Evolutionary conservation across 495 filamentous ascomycete genomes (phyloP), one percentile per base, ranked within the genome.

Genomic region (Extremus antarcticus): DNA sequence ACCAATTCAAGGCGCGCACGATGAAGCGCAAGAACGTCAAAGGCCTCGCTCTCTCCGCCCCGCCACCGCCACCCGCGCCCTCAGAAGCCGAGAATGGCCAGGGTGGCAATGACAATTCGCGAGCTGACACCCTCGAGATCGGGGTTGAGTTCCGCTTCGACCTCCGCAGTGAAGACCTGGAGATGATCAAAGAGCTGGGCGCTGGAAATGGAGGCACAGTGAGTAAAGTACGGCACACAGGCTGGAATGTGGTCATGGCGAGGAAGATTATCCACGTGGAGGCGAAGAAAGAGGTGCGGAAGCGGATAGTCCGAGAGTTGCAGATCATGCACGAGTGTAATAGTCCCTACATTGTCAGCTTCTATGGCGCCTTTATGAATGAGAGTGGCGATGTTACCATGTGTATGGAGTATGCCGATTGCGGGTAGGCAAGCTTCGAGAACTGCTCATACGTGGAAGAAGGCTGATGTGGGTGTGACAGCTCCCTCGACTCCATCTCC

Each of bases 321-420:
- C 88, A 95, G 64, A 95, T 98, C 61, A 96, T 96, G 80, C 89
- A 95, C 67, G 90, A 95, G 57, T 97, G 92, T 71, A 92, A 95
- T 57, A 95, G 86, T 8, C 87, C 90, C 40, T 88, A 90, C 66
- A 97, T 98, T 63, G 92, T 98, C 22, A 94, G 83, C 15, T 97
- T 97, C 70, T 96, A 96, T 63, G 92, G 92, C 47, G 92, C 92
- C 21, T 97, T 97, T 70, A 78, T 96, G 55, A 95, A 95, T 63
- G 88, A 95, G 61, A 85, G 84, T 45, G 86, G 92, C 59, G 92
- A 97, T 72, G 94, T 98, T 57, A 89, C 96, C 56, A 85, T 98
- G 85, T 98, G 92, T 68, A 98, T 98, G 92, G 92, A 98, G 68
- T 96, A 98, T 65, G 95, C 95, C 90, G 92, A 98, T 74, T 88